phyloP scores from a whole-genome alignment of 371 early-diverging fungal species.

The Blastocladiella emersonii region DNA sequence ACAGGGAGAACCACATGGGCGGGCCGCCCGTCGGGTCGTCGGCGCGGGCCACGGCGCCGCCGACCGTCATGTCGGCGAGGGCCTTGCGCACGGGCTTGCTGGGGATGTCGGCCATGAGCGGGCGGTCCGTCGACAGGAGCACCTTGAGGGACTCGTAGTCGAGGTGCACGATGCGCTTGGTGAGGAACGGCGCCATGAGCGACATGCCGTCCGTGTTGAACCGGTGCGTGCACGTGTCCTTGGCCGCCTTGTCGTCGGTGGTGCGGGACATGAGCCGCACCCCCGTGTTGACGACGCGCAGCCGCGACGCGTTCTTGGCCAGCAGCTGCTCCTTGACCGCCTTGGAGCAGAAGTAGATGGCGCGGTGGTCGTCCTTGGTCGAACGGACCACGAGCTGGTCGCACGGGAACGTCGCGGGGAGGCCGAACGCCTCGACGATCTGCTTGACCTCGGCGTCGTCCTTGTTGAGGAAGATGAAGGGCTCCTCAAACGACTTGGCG shows the following conservation, averaged over 20 bases:
- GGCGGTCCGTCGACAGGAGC: slow-evolving; percentile 8
- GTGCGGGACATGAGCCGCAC: slow-evolving; percentile 67
- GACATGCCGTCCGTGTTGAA: slow-evolving; percentile 63
- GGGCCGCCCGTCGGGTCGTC: slow-evolving; percentile 25
- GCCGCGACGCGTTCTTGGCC: slow-evolving; percentile 42
- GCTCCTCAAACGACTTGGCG: slow-evolving; percentile 38
- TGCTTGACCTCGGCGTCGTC: slow-evolving; percentile 37
- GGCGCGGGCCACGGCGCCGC: slow-evolving; percentile 19
- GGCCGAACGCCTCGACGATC: slow-evolving; percentile 50
- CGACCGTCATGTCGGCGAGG: not conserved
- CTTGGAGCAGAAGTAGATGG: slow-evolving; percentile 64
- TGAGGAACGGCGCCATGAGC: slow-evolving; percentile 42
- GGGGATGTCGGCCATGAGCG: not conserved
- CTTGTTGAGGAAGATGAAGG: slow-evolving; percentile 52
- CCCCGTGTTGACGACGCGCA: slow-evolving; percentile 81
- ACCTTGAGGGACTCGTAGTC: slow-evolving; percentile 7
- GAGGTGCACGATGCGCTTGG: slow-evolving; percentile 36
- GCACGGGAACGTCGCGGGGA: slow-evolving; percentile 51
- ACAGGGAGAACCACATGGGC: slow-evolving; percentile 47
- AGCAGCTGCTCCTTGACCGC: slow-evolving; percentile 54
- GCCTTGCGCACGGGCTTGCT: not conserved
- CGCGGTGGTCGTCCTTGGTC: slow-evolving; percentile 45
- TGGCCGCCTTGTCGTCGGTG: slow-evolving; percentile 26
- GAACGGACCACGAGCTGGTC: slow-evolving; percentile 73
- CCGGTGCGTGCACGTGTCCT: slow-evolving; percentile 52